Evolutionary conservation across 768 basidiomycete species (phyloP), one percentile per base, ranked within the genome.

Genomic region (Rubroboletus pulcherrimus): DNA sequence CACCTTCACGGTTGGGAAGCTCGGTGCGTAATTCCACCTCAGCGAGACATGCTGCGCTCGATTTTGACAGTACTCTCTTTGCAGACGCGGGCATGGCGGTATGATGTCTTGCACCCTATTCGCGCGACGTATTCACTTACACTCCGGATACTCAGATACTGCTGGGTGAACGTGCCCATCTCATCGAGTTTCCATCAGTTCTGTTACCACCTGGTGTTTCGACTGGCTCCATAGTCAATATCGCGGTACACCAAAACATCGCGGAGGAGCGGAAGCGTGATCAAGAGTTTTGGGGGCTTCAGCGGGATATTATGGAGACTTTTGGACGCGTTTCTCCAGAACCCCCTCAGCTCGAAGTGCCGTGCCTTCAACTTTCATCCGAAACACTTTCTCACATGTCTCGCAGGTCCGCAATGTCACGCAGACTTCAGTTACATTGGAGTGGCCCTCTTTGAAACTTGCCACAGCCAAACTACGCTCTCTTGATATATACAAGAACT

Each of bases 121-220:
- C 29, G 52, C 30, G 29, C 33, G 41, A 34, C 40, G 17, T 15
- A 51, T 54, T 54, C 21, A 30, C 48, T 60, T 39, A 59, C 34
- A 5, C 42, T 38, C 41, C 19, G 15, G 39, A 26, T 41, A 17
- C 11, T 41, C 21, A 93, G 93, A 95, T 97, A 61, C 81, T 96
- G 2, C 81, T 98, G 14, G 94, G 96, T 15, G 93, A 92, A 70
- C 83, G 93, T 41, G 95, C 95, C 17, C 96, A 98, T 67, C 80
- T 98, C 35, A 96, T 99, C 64, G 96, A 99, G 73, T 99, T 98
- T 71, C 97, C 97, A 1, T 98, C 97, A 0, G 80, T 99, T 38
- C 82, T 98, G 1, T 77, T 98, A 7, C 97, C 97, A 1, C 91
- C 94, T 0, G 95, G 95, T 14, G 87, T 93, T 1, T 86, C 89